Base-by-base conservation (phyloP, 225 moss, liverwort and hornwort genomes). In the Lunularia cruciata region DNA sequence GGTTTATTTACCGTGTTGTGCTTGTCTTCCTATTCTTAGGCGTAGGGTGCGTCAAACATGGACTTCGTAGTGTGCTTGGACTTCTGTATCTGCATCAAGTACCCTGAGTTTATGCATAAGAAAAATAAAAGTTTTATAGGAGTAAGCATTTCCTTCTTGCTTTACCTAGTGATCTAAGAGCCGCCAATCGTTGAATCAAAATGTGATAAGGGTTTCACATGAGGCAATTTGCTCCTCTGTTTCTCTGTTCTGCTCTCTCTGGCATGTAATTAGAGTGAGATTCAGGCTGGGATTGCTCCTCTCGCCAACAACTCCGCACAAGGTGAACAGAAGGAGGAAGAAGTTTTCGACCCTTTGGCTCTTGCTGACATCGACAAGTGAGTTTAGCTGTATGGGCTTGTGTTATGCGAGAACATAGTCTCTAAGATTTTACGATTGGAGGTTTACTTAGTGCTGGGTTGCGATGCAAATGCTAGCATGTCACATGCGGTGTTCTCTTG, bases 261-360 rank as follows among this genome's bases (percentile, higher is more conserved):
- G 72, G 86, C 91, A 85, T 87, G 87, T 87, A 86, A 83, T 81
- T 82, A 92, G 83, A 90, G 83, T 98, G 96, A 98, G 83, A 83
- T 84, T 89, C 92, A 98, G 90, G 90, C 88, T 83, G 84, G 84
- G 73, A 77, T 84, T 77, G 85, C 85, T 72, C 84, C 79, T 95
- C 79, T 86, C 82, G 88, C 84, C 88, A 89, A 89, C 75, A 85
- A 83, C 78, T 83, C 92, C 74, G 46, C 69, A 16, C 69, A 69
- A 55, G 72, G 83, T 67, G 96, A 98, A 86, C 92, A 90, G 32
- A 98, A 92, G 89, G 96, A 98, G 89, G 96, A 96, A 85, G 96
- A 98, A 81, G 76, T 86, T 34, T 92, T 98, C 75, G 96, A 98
- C 85, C 92, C 92, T 26, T 82, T 98, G 72, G 96, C 90, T 69